phyloP scores from a whole-genome alignment of 495 filamentous ascomycete species.

The Sordaria brevicollis region DNA sequence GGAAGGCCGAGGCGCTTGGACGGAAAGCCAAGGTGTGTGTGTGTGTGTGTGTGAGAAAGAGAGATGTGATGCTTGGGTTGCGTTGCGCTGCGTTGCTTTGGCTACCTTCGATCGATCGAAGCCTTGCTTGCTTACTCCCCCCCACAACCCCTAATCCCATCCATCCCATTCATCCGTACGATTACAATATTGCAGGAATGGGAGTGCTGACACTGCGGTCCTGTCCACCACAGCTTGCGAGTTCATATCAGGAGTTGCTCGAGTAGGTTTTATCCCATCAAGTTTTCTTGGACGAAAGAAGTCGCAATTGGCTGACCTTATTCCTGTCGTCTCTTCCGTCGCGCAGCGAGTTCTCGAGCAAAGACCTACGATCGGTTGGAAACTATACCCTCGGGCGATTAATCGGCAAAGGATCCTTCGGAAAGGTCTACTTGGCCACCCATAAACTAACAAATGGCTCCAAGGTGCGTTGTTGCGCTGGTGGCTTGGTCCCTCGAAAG shows the following conservation, averaged over 20 bases:
- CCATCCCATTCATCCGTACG: not conserved
- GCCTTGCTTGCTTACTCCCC: conserved; percentile 2
- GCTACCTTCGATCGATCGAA: no score
- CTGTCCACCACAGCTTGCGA: conserved; percentile 60
- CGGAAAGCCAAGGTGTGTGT: conserved; percentile 80
- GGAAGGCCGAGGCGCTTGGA: conserved; percentile 79
- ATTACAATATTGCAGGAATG: not conserved
- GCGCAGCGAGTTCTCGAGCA: conserved; percentile 82
- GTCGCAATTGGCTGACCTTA: not conserved
- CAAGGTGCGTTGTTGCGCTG: conserved; percentile 53
- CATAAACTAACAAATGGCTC: conserved; percentile 98
- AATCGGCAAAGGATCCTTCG: conserved; percentile 96
- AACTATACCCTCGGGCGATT: conserved; percentile 87
- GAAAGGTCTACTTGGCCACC: conserved; percentile 92
- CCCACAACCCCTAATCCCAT: not conserved
- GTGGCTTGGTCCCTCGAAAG: not conserved
- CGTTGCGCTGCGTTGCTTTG: not conserved
- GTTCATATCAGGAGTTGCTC: conserved; percentile 90
- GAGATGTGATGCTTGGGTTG: not conserved
- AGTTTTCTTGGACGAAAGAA: not conserved
- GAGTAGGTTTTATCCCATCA: conserved; percentile 50
- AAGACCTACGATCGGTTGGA: conserved; percentile 81
- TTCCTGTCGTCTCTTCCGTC: conserved; percentile 1
- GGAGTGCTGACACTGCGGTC: conserved; percentile 14
- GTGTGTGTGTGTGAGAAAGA: not conserved